Evolutionary conservation across 805 yeast species (phyloP), one percentile per base, ranked within the genome.

Genomic region (Candida incommunis): DNA sequence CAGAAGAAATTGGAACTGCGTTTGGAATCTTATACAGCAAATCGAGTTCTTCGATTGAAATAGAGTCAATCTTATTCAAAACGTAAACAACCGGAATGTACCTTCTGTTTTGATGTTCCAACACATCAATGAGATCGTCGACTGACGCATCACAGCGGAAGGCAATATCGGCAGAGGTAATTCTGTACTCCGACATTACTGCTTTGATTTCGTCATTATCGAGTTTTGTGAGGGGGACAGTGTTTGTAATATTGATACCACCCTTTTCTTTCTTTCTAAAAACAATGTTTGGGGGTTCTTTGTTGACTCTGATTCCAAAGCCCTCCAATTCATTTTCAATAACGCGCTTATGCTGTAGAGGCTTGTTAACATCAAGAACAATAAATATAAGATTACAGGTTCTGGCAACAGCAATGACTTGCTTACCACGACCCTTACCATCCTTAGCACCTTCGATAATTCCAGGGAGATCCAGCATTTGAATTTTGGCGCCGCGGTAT

Each of bases 371-470:
- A 63, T 92, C 99, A 58, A 92, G 69, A 2, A 92, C 95, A 60
- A 92, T 84, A 63, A 92, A 92, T 43, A 92, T 75, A 57, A 92
- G 69, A 61, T 92, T 88, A 62, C 96, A 94, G 2, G 96, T 86
- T 65, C 98, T 76, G n/a, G 97, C 97, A 48, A 92, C 98, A 2
- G 98, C 98, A 66, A 92, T 92, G 46, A 92, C 98, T 67, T 92
- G 98, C 59, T 94, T 76, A 56, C 98, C 97, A 66, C 98, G 79
- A 60, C 98, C 98, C 62, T 87, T 87, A 58, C 97, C 97, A 60
- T 86, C 95, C 48, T 92, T 76, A n/a, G 97, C 97, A 50, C 97
- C 97, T 62, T 85, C 86, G 46, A 90, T 90, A 55, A 90, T 90
- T 61, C 98, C 98, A 1, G 98, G 98, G 44, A 90, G 67, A 72